Base-by-base conservation (phyloP, 345 rosid genomes). In the Salix udensis region DNA sequence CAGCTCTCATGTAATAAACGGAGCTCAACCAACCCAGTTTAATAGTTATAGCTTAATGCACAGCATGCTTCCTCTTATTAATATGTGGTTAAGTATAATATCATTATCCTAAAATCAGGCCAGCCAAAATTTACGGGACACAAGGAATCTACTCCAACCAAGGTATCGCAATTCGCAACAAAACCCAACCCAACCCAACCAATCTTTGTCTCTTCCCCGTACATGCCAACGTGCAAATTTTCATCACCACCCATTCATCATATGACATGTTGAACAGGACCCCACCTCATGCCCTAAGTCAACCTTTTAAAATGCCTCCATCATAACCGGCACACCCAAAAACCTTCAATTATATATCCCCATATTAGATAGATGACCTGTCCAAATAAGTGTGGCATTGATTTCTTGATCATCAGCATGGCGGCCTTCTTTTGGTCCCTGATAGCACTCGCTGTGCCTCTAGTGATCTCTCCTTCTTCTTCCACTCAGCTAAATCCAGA, bases 381-480 rank as follows among this genome's bases (percentile, higher is more conserved):
- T 71, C 84, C 77, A 81, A 42, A 65, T 72, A 39, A 81, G 78
- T 74, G 79, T 60, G 70, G 21, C 83, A 80, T 86, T 86, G 87
- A 78, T 83, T 86, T 81, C 85, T 83, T 83, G 87, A 88, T 88
- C 91, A 90, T 84, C 88, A 76, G 76, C 76, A 77, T 90, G 97
- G 82, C 85, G 97, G 82, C 85, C 79, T 87, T 81, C 77, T 86
- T 81, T 82, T 79, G 83, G 80, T 80, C 85, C 74, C 80, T 76
- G 74, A 65, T 70, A 71, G 53, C 76, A 68, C 66, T 85, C 76
- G 77, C 79, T 71, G 68, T 73, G 73, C 75, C 81, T 74, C 50
- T 87, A 75, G 69, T 74, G 61, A 73, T 75, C 67, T 82, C 80
- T 44, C 83, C 58, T 62, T 81, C 87, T 76, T 69, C 77, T 50